Evolutionary conservation across 108 stramenopile genomes (phyloP).

Genomic region (Cyclotella sp.): DNA sequence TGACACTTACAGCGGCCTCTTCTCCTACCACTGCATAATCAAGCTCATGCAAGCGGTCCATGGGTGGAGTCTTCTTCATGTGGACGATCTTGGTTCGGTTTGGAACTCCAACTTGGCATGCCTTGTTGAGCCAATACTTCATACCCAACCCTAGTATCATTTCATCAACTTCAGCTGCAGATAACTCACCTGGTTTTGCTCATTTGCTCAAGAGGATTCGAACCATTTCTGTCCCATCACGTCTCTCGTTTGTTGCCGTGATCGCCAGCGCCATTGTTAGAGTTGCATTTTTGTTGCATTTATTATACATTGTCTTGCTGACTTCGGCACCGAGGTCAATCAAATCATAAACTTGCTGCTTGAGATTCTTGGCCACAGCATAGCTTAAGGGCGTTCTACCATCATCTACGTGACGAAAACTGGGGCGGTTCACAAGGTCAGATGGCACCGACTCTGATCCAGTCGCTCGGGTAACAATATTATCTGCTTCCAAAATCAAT

Average conservation of each 20-base stretch:
- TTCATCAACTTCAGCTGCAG: slow-evolving; percentile 13
- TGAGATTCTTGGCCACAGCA: slow-evolving; percentile 13
- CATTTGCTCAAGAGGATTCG: slow-evolving; percentile 9
- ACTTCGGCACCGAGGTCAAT: slow-evolving; percentile 11
- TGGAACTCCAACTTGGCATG: background rate
- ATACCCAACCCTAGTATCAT: background rate
- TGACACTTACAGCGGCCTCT: background rate
- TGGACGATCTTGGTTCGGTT: background rate
- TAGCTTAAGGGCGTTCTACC: slow-evolving; percentile 4
- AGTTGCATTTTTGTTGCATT: background rate
- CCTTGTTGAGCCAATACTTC: slow-evolving; percentile 13
- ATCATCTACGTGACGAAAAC: background rate
- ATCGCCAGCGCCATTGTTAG: background rate
- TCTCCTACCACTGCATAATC: slow-evolving; percentile 14
- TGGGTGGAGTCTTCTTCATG: slow-evolving; percentile 10
- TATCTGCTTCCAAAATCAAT: background rate
- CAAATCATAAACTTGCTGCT: slow-evolving; percentile 1
- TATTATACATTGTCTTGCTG: slow-evolving; percentile 1
- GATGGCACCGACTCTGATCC: background rate
- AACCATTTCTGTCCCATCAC: slow-evolving; percentile 14
- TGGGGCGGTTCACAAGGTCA: slow-evolving; percentile 10
- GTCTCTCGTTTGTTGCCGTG: background rate
- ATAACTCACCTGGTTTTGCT: background rate
- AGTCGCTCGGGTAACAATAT: background rate
- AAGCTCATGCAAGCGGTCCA: slow-evolving; percentile 8